Evolutionary conservation across 495 filamentous ascomycete genomes (phyloP).

Genomic region (Penicillium ucsense): DNA sequence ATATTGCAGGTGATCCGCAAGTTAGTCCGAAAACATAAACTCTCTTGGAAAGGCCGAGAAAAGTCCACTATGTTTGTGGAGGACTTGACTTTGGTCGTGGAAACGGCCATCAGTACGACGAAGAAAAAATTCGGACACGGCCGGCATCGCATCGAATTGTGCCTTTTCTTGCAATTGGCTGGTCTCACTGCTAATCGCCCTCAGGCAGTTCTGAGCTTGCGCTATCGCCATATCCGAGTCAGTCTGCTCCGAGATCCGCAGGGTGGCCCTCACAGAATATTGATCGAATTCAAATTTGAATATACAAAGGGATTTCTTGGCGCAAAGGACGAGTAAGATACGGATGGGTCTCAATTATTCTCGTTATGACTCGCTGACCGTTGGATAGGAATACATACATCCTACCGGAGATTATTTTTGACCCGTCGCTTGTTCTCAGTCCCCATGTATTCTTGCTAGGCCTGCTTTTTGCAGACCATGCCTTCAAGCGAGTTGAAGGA

Average conservation of each 20-base stretch:
- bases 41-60: slow-evolving; percentile 9
- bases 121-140: slow-evolving; percentile 25
- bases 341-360: neutral
- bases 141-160: slow-evolving; percentile 22
- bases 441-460: slow-evolving; percentile 19
- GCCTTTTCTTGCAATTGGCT: slow-evolving; percentile 27
- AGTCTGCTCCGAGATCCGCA: slow-evolving; percentile 26
- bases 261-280: slow-evolving; percentile 15
- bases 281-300: slow-evolving; percentile 23
- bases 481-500: slow-evolving; percentile 18
- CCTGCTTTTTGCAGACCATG: slow-evolving; percentile 22
- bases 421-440: slow-evolving; percentile 19
- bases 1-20: slow-evolving; percentile 11
- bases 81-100: slow-evolving; percentile 23
- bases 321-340: slow-evolving; percentile 20
- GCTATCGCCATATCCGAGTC: slow-evolving; percentile 15
- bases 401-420: slow-evolving; percentile 24
- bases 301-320: slow-evolving; percentile 26
- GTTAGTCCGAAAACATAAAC: slow-evolving; percentile 12
- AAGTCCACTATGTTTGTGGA: slow-evolving; percentile 27
- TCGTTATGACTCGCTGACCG: neutral
- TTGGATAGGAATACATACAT: slow-evolving; percentile 20
- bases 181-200: slow-evolving; percentile 25
- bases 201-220: slow-evolving; percentile 22
- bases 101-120: slow-evolving; percentile 21